Evolutionary conservation across 2,329 filamentous ascomycete species (phyloP), one percentile per base, ranked within the genome.

Genomic region (Epicoccum nigrum): DNA sequence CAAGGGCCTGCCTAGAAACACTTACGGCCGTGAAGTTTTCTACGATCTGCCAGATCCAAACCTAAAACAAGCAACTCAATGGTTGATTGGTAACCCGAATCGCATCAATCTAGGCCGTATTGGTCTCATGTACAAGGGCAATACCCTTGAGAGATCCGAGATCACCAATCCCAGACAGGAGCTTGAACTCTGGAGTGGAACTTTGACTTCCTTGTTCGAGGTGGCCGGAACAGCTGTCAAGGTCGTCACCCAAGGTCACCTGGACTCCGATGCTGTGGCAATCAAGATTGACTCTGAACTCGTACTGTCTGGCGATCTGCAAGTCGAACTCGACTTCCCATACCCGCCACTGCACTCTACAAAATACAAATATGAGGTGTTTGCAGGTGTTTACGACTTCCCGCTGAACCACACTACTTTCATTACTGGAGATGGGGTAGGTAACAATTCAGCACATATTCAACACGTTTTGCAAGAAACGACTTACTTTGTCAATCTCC

Each of bases 11-110:
- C 65, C 73, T 48, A 72, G 73, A 62, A 73, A 73, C 62, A 74
- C 74, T 4, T 73, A 77, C 52, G 74, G 67, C n/a, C 59, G 70
- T 7, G 60, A 76, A 11, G 70, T 77, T 1, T 75, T 72, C 37
- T 77, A 77, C 51, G 68, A 72, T 11, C 67, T 75, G 39, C 72
- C 71, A 1, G 76, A 77, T 50, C 70, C 74, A 1, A 69, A 69
- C 2, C 60, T 77, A 16, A 58, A 62, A 21, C 61, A 69, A 19
- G 75, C 75, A 9, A 79, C 77, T 1, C 76, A 82, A 40, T 83
- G 80, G 81, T 60, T 83, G 0, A 80, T 80, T 19, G 69, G 73
- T 38, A 83, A 82, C 49, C 80, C 80, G 0, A 79, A 82, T 55
- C 71, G 80, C 7, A 59, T 81, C 11, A 82, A 81, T 37, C 55